Evolutionary conservation across 129 eudicot genomes (phyloP).

Genomic region (Gnaphalium uliginosum): DNA sequence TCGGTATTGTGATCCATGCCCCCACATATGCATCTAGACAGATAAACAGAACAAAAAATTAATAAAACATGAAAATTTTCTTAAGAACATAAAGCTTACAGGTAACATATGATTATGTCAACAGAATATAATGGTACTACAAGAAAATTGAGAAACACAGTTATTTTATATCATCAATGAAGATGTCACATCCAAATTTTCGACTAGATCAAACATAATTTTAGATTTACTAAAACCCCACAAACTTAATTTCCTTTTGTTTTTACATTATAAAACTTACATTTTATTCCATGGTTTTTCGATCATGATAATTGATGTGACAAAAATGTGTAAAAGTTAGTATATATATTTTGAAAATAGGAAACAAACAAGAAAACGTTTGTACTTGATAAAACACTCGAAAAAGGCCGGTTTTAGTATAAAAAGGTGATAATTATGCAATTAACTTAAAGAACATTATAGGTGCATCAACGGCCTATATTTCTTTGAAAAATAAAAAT

Average conservation of each 20-base stretch:
- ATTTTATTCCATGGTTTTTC: not conserved
- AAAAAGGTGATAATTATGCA: not conserved
- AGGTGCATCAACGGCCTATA: not conserved
- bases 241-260: not conserved
- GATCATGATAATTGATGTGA: not conserved
- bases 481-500: not conserved
- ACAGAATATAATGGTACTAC: not conserved
- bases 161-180: not conserved
- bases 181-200: too few relatives aligned
- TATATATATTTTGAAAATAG: not conserved
- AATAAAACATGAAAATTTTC: not conserved
- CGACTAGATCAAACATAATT: too few relatives aligned
- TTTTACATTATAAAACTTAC: not conserved
- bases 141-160: not conserved
- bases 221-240: too few relatives aligned
- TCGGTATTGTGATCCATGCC: conserved; percentile 89
- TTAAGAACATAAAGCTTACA: not conserved
- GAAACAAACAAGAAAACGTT: not conserved
- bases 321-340: not conserved
- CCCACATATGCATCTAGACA: conserved; percentile 96
- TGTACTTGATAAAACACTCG: not conserved
- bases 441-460: not conserved
- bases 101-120: not conserved
- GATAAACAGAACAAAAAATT: not conserved
- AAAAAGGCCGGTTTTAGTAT: not conserved